Conservation (phyloP, 495 filamentous ascomycete genomes). For the Cercophora newfieldiana region DNA sequence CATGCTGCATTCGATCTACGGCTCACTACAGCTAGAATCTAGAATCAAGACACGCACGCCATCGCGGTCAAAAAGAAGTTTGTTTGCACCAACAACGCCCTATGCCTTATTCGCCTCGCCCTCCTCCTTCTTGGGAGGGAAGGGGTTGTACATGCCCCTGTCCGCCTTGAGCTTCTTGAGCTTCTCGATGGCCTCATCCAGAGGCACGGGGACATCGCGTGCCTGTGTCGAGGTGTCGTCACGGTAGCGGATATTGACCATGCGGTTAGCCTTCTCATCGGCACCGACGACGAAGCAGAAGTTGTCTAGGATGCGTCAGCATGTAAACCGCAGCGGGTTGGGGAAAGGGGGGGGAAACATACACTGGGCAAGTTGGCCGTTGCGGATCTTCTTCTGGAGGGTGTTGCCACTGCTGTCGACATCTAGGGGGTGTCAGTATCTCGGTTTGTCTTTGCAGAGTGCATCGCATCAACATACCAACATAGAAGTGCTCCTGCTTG, state of each 20-base stretch:
- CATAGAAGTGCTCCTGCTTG: slow-evolving; percentile 53
- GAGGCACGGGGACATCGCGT: slow-evolving; percentile 61
- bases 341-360: slow-evolving; percentile 77
- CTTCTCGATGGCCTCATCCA: slow-evolving; percentile 78
- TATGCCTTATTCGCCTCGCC: slow-evolving; percentile 14
- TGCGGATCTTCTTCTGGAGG: slow-evolving; percentile 93
- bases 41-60: background rate
- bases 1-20: background rate
- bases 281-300: slow-evolving; percentile 70
- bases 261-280: slow-evolving; percentile 70
- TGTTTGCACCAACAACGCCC: background rate
- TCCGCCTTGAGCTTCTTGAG: slow-evolving; percentile 64
- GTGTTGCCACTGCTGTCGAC: slow-evolving; percentile 89
- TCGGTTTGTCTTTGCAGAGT: background rate
- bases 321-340: background rate
- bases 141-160: slow-evolving; percentile 39
- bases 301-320: slow-evolving; percentile 38
- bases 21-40: background rate
- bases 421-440: slow-evolving; percentile 45
- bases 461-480: slow-evolving; percentile 33
- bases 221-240: slow-evolving; percentile 84
- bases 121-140: slow-evolving; percentile 34
- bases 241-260: slow-evolving; percentile 87
- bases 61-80: background rate
- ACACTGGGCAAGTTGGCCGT: slow-evolving; percentile 82